Evolutionary conservation across 495 filamentous ascomycete genomes (phyloP).

Genomic region (Aspergillus nidulans): DNA sequence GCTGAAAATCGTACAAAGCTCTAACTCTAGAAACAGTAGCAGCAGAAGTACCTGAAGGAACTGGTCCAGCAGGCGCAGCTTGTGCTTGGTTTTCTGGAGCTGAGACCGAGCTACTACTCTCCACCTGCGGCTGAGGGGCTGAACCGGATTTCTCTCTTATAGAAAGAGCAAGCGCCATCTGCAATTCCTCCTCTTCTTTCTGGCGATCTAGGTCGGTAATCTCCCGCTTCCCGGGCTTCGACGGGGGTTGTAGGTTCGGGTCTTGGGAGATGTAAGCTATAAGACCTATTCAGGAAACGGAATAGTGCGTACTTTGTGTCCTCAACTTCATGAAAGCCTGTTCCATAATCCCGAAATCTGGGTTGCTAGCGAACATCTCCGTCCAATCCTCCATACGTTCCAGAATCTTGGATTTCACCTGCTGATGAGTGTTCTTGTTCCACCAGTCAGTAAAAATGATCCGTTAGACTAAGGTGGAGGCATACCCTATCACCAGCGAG

Average conservation of each 20-base stretch:
- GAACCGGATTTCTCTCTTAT: conserved; percentile 69
- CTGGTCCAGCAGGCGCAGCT: conserved; percentile 39
- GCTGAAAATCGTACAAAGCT: conserved; percentile 90
- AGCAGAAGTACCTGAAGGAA: conserved; percentile 76
- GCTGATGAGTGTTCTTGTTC: conserved; percentile 78
- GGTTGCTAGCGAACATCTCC: conserved; percentile 85
- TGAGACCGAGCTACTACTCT: conserved; percentile 26
- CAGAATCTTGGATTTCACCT: conserved; percentile 94
- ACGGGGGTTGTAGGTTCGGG: conserved; percentile 86
- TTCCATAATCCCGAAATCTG: conserved; percentile 96
- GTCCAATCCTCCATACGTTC: conserved; percentile 96
- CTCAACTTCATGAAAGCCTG: conserved; percentile 90
- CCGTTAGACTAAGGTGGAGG: neutral
- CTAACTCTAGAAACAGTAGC: conserved; percentile 93
- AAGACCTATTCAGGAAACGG: neutral
- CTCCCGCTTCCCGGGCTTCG: conserved; percentile 83
- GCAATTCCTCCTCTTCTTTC: conserved; percentile 96
- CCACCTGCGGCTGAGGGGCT: conserved; percentile 22
- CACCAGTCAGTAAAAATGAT: conserved; percentile 1
- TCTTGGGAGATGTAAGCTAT: conserved; percentile 44
- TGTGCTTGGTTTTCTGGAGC: conserved; percentile 41
- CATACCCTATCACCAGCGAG: conserved; percentile 77
- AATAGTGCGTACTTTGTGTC: conserved; percentile 53
- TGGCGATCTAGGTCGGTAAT: conserved; percentile 87
- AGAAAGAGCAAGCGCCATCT: conserved; percentile 89